phyloP scores from a whole-genome alignment of 768 basidiomycete species.

The Lactifluus subvellereus region DNA sequence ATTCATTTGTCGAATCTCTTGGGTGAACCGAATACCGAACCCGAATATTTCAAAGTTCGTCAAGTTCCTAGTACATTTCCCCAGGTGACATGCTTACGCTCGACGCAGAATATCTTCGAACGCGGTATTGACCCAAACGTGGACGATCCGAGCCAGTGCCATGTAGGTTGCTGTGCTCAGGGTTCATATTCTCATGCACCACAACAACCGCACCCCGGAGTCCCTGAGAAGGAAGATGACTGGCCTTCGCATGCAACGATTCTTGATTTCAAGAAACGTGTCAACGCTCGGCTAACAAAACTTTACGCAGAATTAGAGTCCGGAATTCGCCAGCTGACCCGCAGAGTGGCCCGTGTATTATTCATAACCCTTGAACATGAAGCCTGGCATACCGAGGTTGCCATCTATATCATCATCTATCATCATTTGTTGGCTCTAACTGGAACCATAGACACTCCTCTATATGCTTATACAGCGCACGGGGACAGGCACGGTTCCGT shows the following conservation, averaged over 20 bases:
- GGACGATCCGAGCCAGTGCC: constrained; percentile 80
- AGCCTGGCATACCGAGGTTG: constrained; percentile 74
- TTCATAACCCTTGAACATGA: constrained; percentile 94
- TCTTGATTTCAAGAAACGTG: constrained; percentile 69
- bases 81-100: background rate
- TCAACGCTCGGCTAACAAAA: constrained; percentile 61
- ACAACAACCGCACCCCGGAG: constrained; percentile 76
- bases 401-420: background rate
- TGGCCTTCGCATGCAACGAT: constrained; percentile 79
- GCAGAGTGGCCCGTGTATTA: constrained; percentile 69
- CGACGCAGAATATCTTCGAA: constrained; percentile 67
- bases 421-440: background rate
- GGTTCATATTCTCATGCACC: background rate
- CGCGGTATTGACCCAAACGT: constrained; percentile 96
- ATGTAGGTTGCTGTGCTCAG: constrained; percentile 46
- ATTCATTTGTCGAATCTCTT: constrained; percentile 78
- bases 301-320: constrained; percentile 70
- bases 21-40: constrained; percentile 75
- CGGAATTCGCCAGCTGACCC: constrained; percentile 44
- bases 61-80: background rate
- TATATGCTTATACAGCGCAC: constrained; percentile 91
- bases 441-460: constrained; percentile 56
- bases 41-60: constrained; percentile 67
- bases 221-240: constrained; percentile 71
- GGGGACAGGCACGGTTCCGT: constrained; percentile 72